These are phyloP conservation scores for Nicotiana undulata DNA, from an alignment of 257 asterid genomes.

Conservation along the genomic window DNA sequence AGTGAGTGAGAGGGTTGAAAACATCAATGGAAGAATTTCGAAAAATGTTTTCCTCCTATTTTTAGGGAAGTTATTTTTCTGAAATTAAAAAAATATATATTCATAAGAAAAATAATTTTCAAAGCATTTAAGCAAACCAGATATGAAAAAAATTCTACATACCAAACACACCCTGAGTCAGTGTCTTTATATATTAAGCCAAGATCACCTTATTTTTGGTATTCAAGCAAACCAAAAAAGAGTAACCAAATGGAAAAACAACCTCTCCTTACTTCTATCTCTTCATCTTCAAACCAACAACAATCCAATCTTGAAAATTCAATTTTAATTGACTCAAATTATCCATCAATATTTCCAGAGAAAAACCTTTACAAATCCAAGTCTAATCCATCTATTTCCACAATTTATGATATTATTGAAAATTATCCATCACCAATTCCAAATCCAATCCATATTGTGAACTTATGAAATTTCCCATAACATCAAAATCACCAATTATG, in stretches of 20 bases:
- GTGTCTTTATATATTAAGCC: background rate
- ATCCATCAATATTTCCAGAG: conserved; percentile 23
- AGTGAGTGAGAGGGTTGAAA: too few species aligned
- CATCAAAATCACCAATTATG: too few species aligned
- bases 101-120: too few species aligned
- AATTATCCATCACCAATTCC: conserved; percentile 7
- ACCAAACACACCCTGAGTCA: background rate
- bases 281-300: conserved; percentile 12
- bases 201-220: background rate
- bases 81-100: too few species aligned
- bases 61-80: too few species aligned
- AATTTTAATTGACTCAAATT: conserved; percentile 36
- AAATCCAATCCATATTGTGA: too few species aligned
- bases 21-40: too few species aligned
- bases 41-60: too few species aligned
- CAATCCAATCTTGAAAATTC: conserved; percentile 20
- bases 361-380: conserved; percentile 60
- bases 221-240: background rate
- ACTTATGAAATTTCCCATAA: too few species aligned
- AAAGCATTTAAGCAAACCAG: too few species aligned
- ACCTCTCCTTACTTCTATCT: conserved; percentile 44
- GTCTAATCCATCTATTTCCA: conserved; percentile 76
- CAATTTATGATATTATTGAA: conserved; percentile 38
- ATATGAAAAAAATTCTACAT: too few species aligned
- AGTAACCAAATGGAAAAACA: conserved; percentile 47